Percentiles rank a stretch among this genome's conserved stretches.
Conservation (phyloP, 2,329 filamentous ascomycete species). For the Cryphonectria carpinicola region DNA sequence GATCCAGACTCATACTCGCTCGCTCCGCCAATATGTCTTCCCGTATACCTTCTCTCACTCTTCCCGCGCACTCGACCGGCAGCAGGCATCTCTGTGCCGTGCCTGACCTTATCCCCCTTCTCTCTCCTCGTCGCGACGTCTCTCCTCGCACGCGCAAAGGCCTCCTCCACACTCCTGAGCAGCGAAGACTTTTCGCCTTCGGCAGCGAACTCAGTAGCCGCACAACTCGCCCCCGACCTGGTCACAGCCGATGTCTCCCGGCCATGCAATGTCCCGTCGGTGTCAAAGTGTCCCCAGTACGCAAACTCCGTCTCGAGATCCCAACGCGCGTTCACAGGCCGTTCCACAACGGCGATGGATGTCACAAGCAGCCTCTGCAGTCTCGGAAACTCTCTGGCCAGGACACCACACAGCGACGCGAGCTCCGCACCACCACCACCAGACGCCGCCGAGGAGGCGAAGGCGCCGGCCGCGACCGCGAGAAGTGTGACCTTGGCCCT, state of each 20-base stretch:
- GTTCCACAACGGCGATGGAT: not conserved
- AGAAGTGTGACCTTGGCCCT: conserved; percentile 5
- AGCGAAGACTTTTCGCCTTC: not conserved
- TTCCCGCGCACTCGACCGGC: not conserved
- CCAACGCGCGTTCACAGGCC: not conserved
- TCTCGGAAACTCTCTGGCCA: conserved; percentile 11
- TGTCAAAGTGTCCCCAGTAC: not conserved
- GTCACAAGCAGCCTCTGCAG: not conserved
- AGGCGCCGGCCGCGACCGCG: not conserved
- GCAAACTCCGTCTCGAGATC: not conserved
- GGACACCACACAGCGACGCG: conserved; percentile 3
- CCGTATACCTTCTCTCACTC: conserved; percentile 3
- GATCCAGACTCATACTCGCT: not conserved
- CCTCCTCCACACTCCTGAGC: not conserved
- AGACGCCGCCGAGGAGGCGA: not conserved
- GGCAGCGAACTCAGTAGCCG: not conserved
- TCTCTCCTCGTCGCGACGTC: not conserved
- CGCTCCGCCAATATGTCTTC: not conserved
- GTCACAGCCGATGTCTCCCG: not conserved
- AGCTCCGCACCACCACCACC: not conserved
- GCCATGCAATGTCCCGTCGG: not conserved
- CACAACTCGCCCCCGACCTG: not conserved
- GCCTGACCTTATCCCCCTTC: not conserved
- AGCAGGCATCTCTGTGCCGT: not conserved
- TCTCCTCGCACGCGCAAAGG: not conserved